phyloP scores from a whole-genome alignment of 352 stramenopile species.

The Pythium diclinum region DNA sequence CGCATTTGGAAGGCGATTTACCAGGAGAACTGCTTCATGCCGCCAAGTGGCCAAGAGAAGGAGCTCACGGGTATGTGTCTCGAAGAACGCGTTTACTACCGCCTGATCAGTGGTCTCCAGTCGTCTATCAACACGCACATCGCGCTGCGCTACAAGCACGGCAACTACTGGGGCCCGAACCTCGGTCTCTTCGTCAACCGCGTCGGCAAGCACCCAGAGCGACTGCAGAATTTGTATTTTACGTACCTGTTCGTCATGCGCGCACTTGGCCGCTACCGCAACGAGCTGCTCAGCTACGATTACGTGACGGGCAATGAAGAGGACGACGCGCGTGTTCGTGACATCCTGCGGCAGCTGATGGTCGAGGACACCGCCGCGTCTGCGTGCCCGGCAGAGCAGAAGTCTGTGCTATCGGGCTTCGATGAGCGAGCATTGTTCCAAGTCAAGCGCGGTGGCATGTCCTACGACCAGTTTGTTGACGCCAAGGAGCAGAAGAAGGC shows the following conservation, averaged over 20 bases:
- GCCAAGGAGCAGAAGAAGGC: constrained; percentile 58
- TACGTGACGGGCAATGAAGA: constrained; percentile 92
- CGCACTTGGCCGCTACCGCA: constrained; percentile 91
- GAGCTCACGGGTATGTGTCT: constrained; percentile 78
- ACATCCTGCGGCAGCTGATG: constrained; percentile 72
- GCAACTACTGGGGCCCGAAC: constrained; percentile 67
- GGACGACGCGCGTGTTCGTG: constrained; percentile 69
- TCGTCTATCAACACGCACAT: constrained; percentile 96
- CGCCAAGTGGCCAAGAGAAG: constrained; percentile 45
- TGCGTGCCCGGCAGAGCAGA: constrained; percentile 50
- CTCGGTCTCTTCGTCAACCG: constrained; percentile 81
- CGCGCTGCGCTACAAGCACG: constrained; percentile 80
- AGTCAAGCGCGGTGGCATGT: constrained; percentile 49
- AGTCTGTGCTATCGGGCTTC: constrained; percentile 80
- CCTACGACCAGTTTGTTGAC: constrained; percentile 55
- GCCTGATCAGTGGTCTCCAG: constrained; percentile 95
- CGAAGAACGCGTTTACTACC: constrained; percentile 96
- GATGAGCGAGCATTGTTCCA: constrained; percentile 88
- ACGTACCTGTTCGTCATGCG: constrained; percentile 97
- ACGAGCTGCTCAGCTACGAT: constrained; percentile 93
- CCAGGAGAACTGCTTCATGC: constrained; percentile 95
- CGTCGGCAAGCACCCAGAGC: constrained; percentile 91
- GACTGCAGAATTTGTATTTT: constrained; percentile 98
- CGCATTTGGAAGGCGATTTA: constrained; percentile 98
- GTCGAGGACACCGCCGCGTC: constrained; percentile 50